These are phyloP conservation scores for Zymoseptoria pseudotritici DNA, from an alignment of 2,329 filamentous ascomycete species.

Conservation along the genomic window DNA sequence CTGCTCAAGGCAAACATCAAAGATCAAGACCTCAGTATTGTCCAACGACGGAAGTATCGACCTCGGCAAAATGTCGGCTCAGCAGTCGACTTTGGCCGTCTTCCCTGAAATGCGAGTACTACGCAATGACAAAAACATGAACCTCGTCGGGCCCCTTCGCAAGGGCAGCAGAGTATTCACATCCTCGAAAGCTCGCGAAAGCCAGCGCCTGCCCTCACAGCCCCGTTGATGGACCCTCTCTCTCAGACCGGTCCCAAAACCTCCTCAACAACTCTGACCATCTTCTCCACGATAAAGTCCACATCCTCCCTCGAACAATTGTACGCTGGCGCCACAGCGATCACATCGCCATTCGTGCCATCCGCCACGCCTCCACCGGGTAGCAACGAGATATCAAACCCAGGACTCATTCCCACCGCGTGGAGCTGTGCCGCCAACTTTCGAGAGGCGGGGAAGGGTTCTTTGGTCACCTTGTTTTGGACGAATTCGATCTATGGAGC, in stretches of 20 bases:
- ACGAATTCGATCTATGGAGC: constrained; percentile 48
- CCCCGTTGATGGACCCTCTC: no score
- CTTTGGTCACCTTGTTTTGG: constrained; percentile 44
- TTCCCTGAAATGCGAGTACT: no score
- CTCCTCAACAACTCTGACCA: constrained; percentile 45
- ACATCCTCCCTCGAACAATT: constrained; percentile 52
- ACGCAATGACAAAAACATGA: no score
- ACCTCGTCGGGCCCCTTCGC: no score
- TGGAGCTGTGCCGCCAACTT: constrained; percentile 43
- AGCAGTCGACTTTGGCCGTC: no score
- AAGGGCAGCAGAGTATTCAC: background rate
- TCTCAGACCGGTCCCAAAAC: constrained; percentile 24
- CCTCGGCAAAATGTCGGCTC: no score
- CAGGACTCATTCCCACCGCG: constrained; percentile 25
- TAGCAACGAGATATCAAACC: constrained; percentile 50
- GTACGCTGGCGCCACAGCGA: constrained; percentile 61
- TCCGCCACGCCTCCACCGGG: constrained; percentile 55
- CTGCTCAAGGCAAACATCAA: no score
- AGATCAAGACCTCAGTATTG: no score
- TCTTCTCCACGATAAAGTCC: constrained; percentile 44
- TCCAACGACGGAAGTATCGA: no score
- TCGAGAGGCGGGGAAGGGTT: constrained; percentile 40
- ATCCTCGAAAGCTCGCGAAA: background rate
- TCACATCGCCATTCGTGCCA: constrained; percentile 46
- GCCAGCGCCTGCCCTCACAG: background rate